phyloP scores from a whole-genome alignment of 768 basidiomycete species.

The Suillus occidentalis region DNA sequence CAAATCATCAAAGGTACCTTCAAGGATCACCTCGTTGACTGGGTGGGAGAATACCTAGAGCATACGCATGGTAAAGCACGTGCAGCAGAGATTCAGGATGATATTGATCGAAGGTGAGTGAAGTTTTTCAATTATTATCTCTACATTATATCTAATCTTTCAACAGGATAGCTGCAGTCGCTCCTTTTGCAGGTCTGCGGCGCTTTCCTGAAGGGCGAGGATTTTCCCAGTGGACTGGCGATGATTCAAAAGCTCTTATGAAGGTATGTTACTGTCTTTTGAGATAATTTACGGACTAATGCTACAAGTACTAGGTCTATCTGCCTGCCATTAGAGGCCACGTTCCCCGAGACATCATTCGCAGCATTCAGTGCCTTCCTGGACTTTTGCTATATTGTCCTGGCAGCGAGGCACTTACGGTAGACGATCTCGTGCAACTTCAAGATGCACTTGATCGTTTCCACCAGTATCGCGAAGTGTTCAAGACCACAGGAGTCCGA shows the following conservation, averaged over 20 bases:
- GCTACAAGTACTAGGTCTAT: slow-evolving; percentile 26
- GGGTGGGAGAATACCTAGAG: slow-evolving; percentile 9
- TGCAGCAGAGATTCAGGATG: background rate
- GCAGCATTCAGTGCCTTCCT: slow-evolving; percentile 23
- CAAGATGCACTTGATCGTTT: background rate
- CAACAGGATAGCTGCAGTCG: slow-evolving; percentile 25
- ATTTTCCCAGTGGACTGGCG: slow-evolving; percentile 21
- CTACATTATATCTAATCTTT: no score
- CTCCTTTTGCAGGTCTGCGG: slow-evolving; percentile 16
- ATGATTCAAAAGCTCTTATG: slow-evolving; percentile 25
- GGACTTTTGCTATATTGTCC: slow-evolving; percentile 25
- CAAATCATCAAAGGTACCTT: slow-evolving; percentile 6
- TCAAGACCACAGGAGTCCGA: background rate
- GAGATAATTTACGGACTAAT: background rate
- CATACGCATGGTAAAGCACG: no score
- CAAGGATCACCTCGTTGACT: slow-evolving; percentile 16
- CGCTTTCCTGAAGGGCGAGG: slow-evolving; percentile 18
- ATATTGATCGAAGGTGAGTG: background rate
- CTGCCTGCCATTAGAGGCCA: slow-evolving; percentile 30
- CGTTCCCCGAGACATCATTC: slow-evolving; percentile 25
- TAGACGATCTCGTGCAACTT: slow-evolving; percentile 5
- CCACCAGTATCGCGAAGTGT: background rate
- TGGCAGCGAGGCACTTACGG: background rate
- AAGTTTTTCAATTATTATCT: no score
- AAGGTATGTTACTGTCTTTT: slow-evolving; percentile 13